A percentile compares a stretch with the other conserved stretches of the same genome.
Evolutionary conservation across 2,329 filamentous ascomycete genomes (phyloP).

Genomic region (Hymenoscyphus repandus): DNA sequence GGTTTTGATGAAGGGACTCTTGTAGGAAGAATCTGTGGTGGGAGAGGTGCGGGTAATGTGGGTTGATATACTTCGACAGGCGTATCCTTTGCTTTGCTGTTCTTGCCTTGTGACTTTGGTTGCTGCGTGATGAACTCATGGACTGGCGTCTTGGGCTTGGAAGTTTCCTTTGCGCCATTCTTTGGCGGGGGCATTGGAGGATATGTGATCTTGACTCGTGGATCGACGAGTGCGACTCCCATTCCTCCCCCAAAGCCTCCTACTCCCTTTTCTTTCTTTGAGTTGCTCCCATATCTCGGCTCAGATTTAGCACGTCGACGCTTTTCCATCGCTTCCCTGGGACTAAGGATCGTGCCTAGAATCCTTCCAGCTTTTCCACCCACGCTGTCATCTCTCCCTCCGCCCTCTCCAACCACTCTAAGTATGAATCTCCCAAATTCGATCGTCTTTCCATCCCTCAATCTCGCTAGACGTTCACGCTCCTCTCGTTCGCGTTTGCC

Average conservation of each 20-base stretch:
- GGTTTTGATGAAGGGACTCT: background rate
- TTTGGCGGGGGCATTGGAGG: slow-evolving; percentile 1
- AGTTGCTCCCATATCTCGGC: background rate
- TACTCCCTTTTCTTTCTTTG: background rate
- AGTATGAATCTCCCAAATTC: slow-evolving; percentile 1
- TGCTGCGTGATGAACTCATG: background rate
- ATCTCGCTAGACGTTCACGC: slow-evolving; percentile 1
- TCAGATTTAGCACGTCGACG: slow-evolving; percentile 2
- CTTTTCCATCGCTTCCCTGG: slow-evolving; percentile 6
- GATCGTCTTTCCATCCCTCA: background rate
- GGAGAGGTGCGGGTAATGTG: background rate
- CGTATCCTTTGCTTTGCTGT: background rate
- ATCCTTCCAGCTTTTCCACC: slow-evolving; percentile 3
- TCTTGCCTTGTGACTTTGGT: background rate
- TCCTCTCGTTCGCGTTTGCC: slow-evolving; percentile 3
- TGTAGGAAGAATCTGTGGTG: background rate
- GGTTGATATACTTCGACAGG: slow-evolving; percentile 4
- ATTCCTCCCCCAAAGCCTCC: background rate
- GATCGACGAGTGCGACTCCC: background rate
- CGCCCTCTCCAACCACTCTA: background rate
- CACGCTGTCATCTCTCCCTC: no score
- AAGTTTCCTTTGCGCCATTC: background rate
- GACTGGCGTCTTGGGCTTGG: background rate
- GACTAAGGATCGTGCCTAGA: slow-evolving; percentile 5
- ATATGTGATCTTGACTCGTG: background rate